A percentile compares a stretch with the other conserved stretches of the same genome.
These are phyloP conservation scores for Metschnikowia gruessii DNA, from an alignment of 805 yeast species.

Conservation along the genomic window DNA sequence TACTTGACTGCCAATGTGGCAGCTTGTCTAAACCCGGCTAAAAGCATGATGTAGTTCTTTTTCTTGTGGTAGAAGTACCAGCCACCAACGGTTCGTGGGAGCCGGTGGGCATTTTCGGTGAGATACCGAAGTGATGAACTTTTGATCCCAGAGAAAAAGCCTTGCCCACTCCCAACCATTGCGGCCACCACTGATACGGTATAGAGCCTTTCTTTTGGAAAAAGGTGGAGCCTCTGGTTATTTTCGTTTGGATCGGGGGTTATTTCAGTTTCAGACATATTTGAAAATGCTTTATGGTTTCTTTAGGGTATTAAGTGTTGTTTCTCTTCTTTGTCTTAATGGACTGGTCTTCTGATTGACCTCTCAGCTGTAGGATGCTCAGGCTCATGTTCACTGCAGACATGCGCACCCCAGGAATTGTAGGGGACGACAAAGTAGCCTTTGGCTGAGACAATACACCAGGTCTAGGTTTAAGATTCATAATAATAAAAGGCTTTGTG, in stretches of 20 bases:
- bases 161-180: conserved; percentile 48
- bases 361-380: too few relatives aligned
- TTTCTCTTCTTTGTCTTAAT: too few relatives aligned
- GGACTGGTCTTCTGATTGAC: too few relatives aligned
- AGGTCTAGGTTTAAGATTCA: too few relatives aligned
- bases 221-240: conserved; percentile 48
- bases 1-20: conserved; percentile 35
- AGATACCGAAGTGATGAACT: conserved; percentile 56
- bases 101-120: conserved; percentile 78
- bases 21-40: conserved; percentile 51
- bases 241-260: neutral
- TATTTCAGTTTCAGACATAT: neutral
- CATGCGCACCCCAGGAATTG: too few relatives aligned
- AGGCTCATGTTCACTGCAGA: too few relatives aligned
- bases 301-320: too few relatives aligned
- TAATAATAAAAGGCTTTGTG: too few relatives aligned
- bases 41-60: conserved; percentile 70
- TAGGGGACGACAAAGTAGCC: too few relatives aligned
- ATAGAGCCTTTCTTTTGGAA: conserved; percentile 45
- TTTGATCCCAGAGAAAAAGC: conserved; percentile 59
- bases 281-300: neutral
- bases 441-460: too few relatives aligned
- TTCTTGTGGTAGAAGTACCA: conserved; percentile 88
- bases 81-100: conserved; percentile 74
- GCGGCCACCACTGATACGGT: conserved; percentile 37